These are phyloP conservation scores for Aspergillus steynii DNA, from an alignment of 495 filamentous ascomycete species.

Conservation along the genomic window DNA sequence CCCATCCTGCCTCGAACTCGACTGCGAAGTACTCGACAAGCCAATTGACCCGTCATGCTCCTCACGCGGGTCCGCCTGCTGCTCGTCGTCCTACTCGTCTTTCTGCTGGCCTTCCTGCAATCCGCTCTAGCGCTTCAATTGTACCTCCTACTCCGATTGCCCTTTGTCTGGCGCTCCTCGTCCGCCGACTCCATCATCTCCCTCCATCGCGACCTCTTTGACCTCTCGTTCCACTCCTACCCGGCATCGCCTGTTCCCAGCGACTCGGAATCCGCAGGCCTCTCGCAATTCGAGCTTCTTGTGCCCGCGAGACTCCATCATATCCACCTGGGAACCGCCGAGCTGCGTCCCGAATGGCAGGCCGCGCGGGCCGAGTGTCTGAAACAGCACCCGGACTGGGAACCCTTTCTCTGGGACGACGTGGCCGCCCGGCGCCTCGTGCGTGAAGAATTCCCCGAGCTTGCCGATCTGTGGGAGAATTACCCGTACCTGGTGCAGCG, in stretches of 20 bases:
- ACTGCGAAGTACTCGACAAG: neutral
- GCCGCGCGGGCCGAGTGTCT: slow-evolving; percentile 7
- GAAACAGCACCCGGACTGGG: slow-evolving; percentile 8
- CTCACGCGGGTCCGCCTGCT: slow-evolving; percentile 1
- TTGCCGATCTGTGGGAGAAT: slow-evolving; percentile 8
- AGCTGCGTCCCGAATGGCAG: slow-evolving; percentile 4
- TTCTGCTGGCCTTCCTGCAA: neutral
- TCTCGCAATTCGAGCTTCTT: neutral
- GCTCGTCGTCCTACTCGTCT: neutral
- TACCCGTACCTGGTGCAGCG: slow-evolving; percentile 15
- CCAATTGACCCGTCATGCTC: neutral
- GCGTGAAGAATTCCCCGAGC: slow-evolving; percentile 5
- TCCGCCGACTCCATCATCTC: slow-evolving; percentile 7
- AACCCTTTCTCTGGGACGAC: slow-evolving; percentile 9
- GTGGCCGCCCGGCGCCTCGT: slow-evolving; percentile 9
- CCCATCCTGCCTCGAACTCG: neutral
- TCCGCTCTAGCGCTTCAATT: slow-evolving; percentile 2
- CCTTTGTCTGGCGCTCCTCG: slow-evolving; percentile 6
- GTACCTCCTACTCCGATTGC: slow-evolving; percentile 11
- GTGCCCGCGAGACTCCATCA: slow-evolving; percentile 11
- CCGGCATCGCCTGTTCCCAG: neutral
- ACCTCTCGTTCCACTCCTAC: slow-evolving; percentile 11
- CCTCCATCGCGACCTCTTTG: slow-evolving; percentile 8
- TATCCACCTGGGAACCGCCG: slow-evolving; percentile 6
- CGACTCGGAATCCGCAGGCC: neutral